phyloP scores from a whole-genome alignment of 2,329 filamentous ascomycete genomes.

The Corynespora cassiicola region DNA sequence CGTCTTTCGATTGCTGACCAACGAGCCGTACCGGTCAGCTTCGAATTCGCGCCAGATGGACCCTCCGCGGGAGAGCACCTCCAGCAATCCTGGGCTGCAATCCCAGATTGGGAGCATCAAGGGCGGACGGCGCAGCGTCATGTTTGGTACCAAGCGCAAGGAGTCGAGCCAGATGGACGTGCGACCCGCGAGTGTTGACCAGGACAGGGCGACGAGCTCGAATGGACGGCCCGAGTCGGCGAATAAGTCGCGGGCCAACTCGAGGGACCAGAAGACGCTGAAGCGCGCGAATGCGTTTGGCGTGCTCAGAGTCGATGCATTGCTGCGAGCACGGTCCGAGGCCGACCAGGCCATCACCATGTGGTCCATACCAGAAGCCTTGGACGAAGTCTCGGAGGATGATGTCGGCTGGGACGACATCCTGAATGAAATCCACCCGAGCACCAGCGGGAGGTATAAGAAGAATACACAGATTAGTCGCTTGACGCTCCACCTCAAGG shows the following conservation, averaged over 20 bases:
- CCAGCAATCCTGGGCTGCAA: slow-evolving; percentile 31
- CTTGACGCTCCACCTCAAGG: slow-evolving; percentile 78
- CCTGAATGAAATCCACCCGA: slow-evolving; percentile 69
- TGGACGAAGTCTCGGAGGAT: slow-evolving; percentile 51
- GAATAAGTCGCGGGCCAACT: slow-evolving; percentile 33
- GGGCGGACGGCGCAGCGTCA: slow-evolving; percentile 58
- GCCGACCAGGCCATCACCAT: slow-evolving; percentile 78
- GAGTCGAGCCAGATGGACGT: slow-evolving; percentile 37
- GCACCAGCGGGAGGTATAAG: slow-evolving; percentile 75
- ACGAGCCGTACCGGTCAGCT: slow-evolving; percentile 51
- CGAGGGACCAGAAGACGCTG: slow-evolving; percentile 58
- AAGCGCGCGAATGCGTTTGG: slow-evolving; percentile 79
- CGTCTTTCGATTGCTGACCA: slow-evolving; percentile 77
- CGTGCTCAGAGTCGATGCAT: slow-evolving; percentile 74
- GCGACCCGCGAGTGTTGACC: slow-evolving; percentile 30
- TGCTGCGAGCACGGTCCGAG: slow-evolving; percentile 76
- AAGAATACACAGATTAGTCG: slow-evolving; percentile 76
- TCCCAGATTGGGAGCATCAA: slow-evolving; percentile 45
- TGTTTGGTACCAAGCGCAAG: slow-evolving; percentile 71
- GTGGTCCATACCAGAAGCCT: slow-evolving; percentile 67
- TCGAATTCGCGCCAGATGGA: slow-evolving; percentile 38
- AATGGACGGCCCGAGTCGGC: slow-evolving; percentile 37
- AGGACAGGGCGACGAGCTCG: slow-evolving; percentile 24
- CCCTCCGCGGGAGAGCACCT: slow-evolving; percentile 31
- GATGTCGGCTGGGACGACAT: slow-evolving; percentile 75